Evolutionary conservation across 768 basidiomycete genomes (phyloP).

Genomic region (Rhizopogon rudus): DNA sequence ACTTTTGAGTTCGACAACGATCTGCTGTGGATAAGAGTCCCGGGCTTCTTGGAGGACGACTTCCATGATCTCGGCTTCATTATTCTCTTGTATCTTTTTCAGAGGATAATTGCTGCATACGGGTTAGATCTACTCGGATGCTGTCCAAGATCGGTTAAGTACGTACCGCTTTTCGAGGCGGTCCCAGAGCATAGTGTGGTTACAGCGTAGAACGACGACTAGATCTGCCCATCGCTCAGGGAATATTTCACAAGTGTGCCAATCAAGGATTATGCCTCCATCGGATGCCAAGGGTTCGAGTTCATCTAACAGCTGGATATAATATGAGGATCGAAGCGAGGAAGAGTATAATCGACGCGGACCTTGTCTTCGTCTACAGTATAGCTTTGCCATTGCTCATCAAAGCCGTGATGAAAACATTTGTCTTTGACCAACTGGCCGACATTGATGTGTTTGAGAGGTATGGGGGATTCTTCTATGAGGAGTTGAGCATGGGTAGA

Average conservation of each 20-base stretch:
- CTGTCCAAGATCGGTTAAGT: neutral
- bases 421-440: conserved; percentile 86
- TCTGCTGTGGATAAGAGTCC: conserved; percentile 78
- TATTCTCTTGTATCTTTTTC: conserved; percentile 97
- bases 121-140: neutral
- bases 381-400: conserved; percentile 94
- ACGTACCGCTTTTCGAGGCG: conserved; percentile 84
- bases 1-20: conserved; percentile 81
- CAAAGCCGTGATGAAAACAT: conserved; percentile 75
- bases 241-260: conserved; percentile 92
- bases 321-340: neutral
- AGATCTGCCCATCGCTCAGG: conserved; percentile 97
- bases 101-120: conserved; percentile 68
- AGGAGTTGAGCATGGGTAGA: conserved; percentile 90
- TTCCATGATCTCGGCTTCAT: conserved; percentile 97
- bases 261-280: conserved; percentile 87
- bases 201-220: conserved; percentile 86
- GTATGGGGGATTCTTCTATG: conserved; percentile 60
- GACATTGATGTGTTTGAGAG: conserved; percentile 81
- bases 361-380: conserved; percentile 97
- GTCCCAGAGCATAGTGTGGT: conserved; percentile 85
- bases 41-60: conserved; percentile 86
- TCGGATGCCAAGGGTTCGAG: conserved; percentile 64
- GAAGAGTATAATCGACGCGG: conserved; percentile 12
- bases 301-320: conserved; percentile 74